Base-by-base conservation (phyloP, 108 stramenopile genomes). In the Halocafeteria seosinensis region DNA sequence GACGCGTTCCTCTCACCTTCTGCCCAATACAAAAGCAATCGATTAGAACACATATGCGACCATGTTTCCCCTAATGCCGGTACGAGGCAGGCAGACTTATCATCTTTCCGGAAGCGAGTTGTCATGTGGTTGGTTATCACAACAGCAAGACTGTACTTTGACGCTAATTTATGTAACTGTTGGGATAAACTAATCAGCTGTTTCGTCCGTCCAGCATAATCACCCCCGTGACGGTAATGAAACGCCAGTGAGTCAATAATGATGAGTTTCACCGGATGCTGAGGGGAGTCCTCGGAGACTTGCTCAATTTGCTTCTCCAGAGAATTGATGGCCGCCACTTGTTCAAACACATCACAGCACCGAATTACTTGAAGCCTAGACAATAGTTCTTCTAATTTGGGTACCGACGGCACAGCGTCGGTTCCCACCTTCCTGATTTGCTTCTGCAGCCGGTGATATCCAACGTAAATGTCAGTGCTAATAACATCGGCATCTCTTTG, bases 111-210 rank as follows among this genome's bases (percentile, higher is more conserved):
- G 34, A 84, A 26, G 31, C 77, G 80, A 50, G 83, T 90, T 25
- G 93, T 95, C 88, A 95, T 88, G 71, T 95, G 93, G 76, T 95
- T 95, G 66, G 85, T 78, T 13, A 82, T 85, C 12, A 92, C 82
- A 21, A 89, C 85, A 3, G 90, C 90, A 31, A 87, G 9, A 50
- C 84, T 60, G 62, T 76, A 70, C 13, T 76, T 68, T 24, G 64
- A 59, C 2, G 87, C 87, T 66, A 92, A 34, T 51, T 82, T 75
- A 13, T 78, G 62, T 64, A 95, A 71, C 59, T 80, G 75, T 29
- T 83, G 66, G 23, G 85, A 87, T 63, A 85, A 69, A 23, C 64
- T 62, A 30, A 74, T 75, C 50, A 95, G 70, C 38, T 76, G 63
- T 38, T 81, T 72, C 8, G 87, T 81, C 17, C 88, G 82, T 35